Evolutionary conservation across 2,329 filamentous ascomycete genomes (phyloP), one percentile per base, ranked within the genome.

Genomic region (Trichoderma sp.): DNA sequence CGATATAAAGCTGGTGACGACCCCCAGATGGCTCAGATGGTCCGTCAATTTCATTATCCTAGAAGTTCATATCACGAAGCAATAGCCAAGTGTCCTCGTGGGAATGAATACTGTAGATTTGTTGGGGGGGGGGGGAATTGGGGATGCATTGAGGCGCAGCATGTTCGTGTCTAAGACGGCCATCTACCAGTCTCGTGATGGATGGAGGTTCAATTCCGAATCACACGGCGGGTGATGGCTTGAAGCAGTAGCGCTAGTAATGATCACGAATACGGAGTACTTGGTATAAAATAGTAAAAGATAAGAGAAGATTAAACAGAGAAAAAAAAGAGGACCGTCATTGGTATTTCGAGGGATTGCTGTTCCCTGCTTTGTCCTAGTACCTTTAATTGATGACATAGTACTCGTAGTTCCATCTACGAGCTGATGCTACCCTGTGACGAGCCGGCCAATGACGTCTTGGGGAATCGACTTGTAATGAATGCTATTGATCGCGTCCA

Each of bases 111-210:
- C n/a, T 47, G 18, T 15, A 4, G 39, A 43, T 60, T 24, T 51
- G 65, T 69, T 26, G 34, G 65, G 56, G n/a, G 43, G 34, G 65
- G 56, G n/a, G 43, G 39, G 43, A 43, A n/a, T 12, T 12, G 14
- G 39, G 39, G 61, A 14, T 53, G 36, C 56, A 69, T 24, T 69
- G 66, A 69, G 66, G 66, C 66, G 66, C 66, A 69, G 66, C 56
- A 51, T 15, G 11, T 58, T 43, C 14, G 14, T 69, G 66, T 69
- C 66, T 69, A 61, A 69, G 66, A 69, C 56, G 66, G 60, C 28
- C n/a, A 14, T 43, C 26, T 21, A 21, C 26, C 56, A 6, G 66
- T 61, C 66, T 69, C 56, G 66, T 69, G 66, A 69, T 69, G 3
- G 56, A 58, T 61, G 56, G 36, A 30, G 21, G 39, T 2, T 47